phyloP scores from a whole-genome alignment of 805 yeast genomes.

The Saccharomycopsis sp. region DNA sequence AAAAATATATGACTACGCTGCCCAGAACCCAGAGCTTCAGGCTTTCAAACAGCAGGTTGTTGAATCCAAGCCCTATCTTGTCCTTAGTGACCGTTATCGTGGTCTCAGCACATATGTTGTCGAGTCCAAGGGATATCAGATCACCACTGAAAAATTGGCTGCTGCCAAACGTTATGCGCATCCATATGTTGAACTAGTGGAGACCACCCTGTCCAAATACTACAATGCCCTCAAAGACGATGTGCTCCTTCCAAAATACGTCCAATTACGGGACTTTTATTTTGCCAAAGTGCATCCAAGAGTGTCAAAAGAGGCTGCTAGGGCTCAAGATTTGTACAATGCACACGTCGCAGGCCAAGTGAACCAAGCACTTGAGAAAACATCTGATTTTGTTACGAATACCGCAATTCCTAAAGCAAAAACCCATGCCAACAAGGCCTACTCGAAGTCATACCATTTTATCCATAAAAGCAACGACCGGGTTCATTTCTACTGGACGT shows the following conservation, averaged over 20 bases:
- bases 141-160: not conserved
- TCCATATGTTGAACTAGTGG: not conserved
- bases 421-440: not conserved
- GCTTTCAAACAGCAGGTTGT: not conserved
- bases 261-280: not conserved
- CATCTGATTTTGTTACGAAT: not conserved
- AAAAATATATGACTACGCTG: not conserved
- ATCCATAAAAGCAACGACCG: not conserved
- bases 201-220: not conserved
- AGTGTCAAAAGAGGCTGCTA: not conserved
- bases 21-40: not conserved
- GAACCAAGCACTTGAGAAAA: not conserved
- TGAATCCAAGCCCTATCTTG: not conserved
- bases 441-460: not conserved
- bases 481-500: not conserved
- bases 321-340: not conserved
- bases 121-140: not conserved
- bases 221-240: not conserved
- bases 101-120: not conserved
- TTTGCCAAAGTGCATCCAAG: not conserved
- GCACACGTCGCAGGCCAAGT: not conserved
- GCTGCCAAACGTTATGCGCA: not conserved
- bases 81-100: not conserved
- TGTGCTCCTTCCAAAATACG: not conserved
- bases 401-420: not conserved